Conservation (phyloP, 805 yeast genomes). For the Starmerella cellae region DNA sequence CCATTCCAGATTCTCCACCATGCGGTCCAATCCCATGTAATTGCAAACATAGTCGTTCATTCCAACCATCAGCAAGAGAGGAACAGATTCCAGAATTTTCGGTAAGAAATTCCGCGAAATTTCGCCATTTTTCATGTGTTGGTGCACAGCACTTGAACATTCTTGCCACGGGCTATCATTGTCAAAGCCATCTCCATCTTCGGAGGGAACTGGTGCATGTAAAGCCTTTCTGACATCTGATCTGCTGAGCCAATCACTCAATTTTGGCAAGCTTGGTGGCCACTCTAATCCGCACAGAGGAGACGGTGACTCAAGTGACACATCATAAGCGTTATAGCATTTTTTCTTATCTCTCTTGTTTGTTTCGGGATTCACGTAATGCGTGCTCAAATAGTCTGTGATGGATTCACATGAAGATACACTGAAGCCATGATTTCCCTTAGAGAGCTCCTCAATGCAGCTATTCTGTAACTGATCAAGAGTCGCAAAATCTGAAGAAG, state of each 20-base stretch:
- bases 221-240: slow-evolving; percentile 37
- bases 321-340: slow-evolving; percentile 79
- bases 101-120: slow-evolving; percentile 59
- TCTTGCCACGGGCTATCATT: slow-evolving; percentile 47
- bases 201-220: slow-evolving; percentile 25
- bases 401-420: neutral
- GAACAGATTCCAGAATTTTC: slow-evolving; percentile 40
- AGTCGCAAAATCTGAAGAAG: slow-evolving; percentile 19
- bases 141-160: slow-evolving; percentile 52
- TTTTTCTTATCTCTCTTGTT: slow-evolving; percentile 16
- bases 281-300: slow-evolving; percentile 89
- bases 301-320: slow-evolving; percentile 50
- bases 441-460: slow-evolving; percentile 22
- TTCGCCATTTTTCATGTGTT: slow-evolving; percentile 36
- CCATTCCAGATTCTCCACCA: slow-evolving; percentile 54
- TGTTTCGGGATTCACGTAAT: slow-evolving; percentile 13
- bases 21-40: slow-evolving; percentile 54
- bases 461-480: slow-evolving; percentile 21
- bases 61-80: slow-evolving; percentile 70
- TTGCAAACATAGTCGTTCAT: slow-evolving; percentile 84
- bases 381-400: slow-evolving; percentile 12
- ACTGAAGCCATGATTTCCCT: slow-evolving; percentile 7
- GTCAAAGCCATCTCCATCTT: neutral
- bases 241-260: slow-evolving; percentile 39
- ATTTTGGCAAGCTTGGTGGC: slow-evolving; percentile 53